phyloP scores from a whole-genome alignment of 371 early-diverging fungal genomes.

The Dichotomocladium elegans region DNA sequence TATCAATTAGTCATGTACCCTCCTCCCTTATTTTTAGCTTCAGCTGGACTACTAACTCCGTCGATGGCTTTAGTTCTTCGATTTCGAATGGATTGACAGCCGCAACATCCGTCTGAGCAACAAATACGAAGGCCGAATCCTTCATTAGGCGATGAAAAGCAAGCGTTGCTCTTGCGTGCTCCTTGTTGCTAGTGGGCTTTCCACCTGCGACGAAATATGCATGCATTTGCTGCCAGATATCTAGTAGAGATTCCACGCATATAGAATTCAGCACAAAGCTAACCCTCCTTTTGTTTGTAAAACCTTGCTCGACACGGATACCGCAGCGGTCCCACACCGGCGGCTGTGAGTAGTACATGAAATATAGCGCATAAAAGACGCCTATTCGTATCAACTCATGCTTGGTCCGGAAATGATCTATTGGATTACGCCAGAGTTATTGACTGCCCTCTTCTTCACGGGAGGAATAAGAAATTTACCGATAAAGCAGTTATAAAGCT shows the following conservation, averaged over 20 bases:
- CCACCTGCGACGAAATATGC: not conserved
- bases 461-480: not conserved
- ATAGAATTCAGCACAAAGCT: not conserved
- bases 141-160: not conserved
- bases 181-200: not conserved
- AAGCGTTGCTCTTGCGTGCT: slow-evolving; percentile 1
- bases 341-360: slow-evolving; percentile 2
- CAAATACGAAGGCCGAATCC: slow-evolving; percentile 1
- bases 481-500: not conserved
- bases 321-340: not conserved
- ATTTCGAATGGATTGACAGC: not conserved
- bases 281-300: too few relatives aligned
- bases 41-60: not conserved
- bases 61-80: not conserved
- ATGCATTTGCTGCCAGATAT: not conserved
- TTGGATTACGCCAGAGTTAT: too few relatives aligned
- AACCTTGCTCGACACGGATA: slow-evolving; percentile 3
- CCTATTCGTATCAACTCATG: not conserved
- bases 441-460: too few relatives aligned
- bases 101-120: not conserved
- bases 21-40: too few relatives aligned
- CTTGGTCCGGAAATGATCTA: slow-evolving; percentile 1
- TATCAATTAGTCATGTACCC: too few relatives aligned
- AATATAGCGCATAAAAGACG: slow-evolving; percentile 6
- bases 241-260: not conserved